These are phyloP conservation scores for Pseudozyma hubeiensis DNA, from an alignment of 1,284 basidiomycete species.

Conservation along the genomic window DNA sequence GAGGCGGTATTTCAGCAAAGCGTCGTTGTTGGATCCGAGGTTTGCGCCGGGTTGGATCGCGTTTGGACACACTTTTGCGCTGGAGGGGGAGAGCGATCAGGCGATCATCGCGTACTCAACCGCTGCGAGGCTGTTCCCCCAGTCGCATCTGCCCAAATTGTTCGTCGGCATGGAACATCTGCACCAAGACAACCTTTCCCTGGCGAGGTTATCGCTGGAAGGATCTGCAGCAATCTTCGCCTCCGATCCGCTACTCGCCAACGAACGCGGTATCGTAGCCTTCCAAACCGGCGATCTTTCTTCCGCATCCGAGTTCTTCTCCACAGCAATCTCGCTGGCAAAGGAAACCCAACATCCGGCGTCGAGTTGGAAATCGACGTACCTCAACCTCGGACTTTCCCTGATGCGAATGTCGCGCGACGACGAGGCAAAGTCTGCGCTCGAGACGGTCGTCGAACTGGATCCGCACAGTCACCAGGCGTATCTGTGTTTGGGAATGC, in stretches of 20 bases:
- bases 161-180: conserved; percentile 99
- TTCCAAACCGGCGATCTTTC: conserved; percentile 83
- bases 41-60: conserved; percentile 97
- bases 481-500: conserved; percentile 58
- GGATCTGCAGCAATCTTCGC: conserved; percentile 84
- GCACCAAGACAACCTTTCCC: conserved; percentile 81
- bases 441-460: conserved; percentile 54
- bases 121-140: conserved; percentile 90
- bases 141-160: conserved; percentile 90
- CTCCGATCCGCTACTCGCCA: conserved; percentile 86
- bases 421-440: conserved; percentile 36
- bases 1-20: conserved; percentile 75
- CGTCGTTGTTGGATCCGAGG: conserved; percentile 93
- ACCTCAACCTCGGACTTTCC: conserved; percentile 72
- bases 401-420: conserved; percentile 34
- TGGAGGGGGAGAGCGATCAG: conserved; percentile 95
- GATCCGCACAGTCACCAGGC: conserved; percentile 59
- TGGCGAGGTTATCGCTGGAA: conserved; percentile 87
- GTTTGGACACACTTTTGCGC: conserved; percentile 95
- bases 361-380: conserved; percentile 84
- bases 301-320: conserved; percentile 73
- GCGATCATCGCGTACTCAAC: conserved; percentile 98
- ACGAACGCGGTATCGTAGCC: conserved; percentile 92
- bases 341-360: conserved; percentile 83
- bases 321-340: conserved; percentile 72